Percentiles rank a stretch among this genome's conserved stretches.
Conservation (phyloP, 202 grass and related monocot species). For the Carex sylvatica region DNA sequence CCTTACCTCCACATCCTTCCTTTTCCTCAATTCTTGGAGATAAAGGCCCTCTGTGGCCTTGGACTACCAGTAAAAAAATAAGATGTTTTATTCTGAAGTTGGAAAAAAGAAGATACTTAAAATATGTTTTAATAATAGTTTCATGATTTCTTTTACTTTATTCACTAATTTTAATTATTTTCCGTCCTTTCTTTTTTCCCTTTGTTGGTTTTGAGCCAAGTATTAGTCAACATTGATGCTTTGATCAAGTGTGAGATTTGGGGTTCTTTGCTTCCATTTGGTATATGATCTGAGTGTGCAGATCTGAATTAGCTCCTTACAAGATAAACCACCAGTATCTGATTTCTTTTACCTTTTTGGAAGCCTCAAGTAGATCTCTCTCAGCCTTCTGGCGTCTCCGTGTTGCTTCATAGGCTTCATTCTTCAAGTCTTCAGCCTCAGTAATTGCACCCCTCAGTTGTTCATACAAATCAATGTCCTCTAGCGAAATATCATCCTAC, state of each 20-base stretch:
- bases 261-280: background rate
- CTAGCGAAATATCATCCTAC: constrained; percentile 37
- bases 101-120: constrained; percentile 3
- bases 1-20: constrained; percentile 47
- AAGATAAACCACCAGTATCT: background rate
- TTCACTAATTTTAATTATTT: background rate
- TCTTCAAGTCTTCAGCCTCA: constrained; percentile 47
- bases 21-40: constrained; percentile 36
- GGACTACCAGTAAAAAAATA: constrained; percentile 28
- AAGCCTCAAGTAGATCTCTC: constrained; percentile 46
- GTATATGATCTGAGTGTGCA: background rate
- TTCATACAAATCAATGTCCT: constrained; percentile 32
- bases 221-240: background rate
- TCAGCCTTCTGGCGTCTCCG: constrained; percentile 69
- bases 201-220: background rate
- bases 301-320: background rate
- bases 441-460: constrained; percentile 41
- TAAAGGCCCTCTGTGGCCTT: constrained; percentile 42
- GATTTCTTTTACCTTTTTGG: constrained; percentile 34
- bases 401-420: constrained; percentile 61
- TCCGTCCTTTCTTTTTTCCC: background rate
- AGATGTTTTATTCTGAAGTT: background rate
- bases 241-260: background rate
- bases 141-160: background rate
- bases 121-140: background rate